Conservation (phyloP, 306 rosid species). For the Vicia sativa region DNA sequence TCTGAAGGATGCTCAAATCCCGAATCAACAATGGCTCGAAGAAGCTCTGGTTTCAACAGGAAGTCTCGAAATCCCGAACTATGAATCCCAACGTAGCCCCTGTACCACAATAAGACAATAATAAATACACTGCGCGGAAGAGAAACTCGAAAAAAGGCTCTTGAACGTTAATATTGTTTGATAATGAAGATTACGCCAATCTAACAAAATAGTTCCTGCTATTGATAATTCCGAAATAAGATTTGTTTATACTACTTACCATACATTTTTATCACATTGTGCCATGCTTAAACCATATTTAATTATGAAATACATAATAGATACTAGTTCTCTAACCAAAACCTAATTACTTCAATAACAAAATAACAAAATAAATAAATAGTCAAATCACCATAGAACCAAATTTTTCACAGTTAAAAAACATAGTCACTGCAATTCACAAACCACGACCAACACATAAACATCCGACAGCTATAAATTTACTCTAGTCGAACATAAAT, state of each 20-base stretch:
- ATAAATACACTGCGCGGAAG: conserved; percentile 18
- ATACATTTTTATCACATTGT: neutral
- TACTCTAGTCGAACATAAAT: too few species aligned
- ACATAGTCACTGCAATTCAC: neutral
- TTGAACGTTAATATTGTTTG: neutral
- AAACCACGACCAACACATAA: neutral
- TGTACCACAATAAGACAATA: conserved; percentile 40
- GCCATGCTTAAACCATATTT: neutral
- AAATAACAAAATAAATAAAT: neutral
- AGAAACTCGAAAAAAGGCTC: conserved; percentile 8
- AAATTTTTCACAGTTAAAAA: neutral
- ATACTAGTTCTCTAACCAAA: neutral
- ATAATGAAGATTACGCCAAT: neutral
- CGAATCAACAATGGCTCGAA: conserved; percentile 77
- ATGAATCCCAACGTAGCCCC: conserved; percentile 86
- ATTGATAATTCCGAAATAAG: neutral
- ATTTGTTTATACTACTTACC: neutral
- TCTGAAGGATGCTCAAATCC: conserved; percentile 89
- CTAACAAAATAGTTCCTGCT: neutral
- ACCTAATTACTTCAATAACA: neutral
- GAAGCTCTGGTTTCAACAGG: conserved; percentile 83
- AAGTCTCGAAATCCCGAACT: conserved; percentile 86
- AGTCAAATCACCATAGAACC: neutral
- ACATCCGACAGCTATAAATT: neutral
- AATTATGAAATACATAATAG: neutral